Conservation (phyloP, 1,284 basidiomycete genomes). For the Pseudozyma hubeiensis region DNA sequence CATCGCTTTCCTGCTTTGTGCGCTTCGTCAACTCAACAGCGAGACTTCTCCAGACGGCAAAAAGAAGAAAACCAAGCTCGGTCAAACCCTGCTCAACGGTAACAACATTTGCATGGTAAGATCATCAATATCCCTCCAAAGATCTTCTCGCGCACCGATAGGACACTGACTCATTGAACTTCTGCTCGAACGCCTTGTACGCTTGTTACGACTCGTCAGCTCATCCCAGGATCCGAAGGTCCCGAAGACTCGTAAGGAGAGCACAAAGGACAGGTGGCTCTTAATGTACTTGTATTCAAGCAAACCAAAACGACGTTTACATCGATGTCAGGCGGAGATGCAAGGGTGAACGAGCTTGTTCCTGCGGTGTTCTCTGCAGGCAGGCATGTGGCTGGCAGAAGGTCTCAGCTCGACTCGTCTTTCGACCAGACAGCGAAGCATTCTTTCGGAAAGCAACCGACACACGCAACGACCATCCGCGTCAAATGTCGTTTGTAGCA, state of each 20-base stretch:
- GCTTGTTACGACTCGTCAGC: slow-evolving; percentile 11
- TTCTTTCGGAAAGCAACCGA: no score
- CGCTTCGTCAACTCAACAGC: slow-evolving; percentile 71
- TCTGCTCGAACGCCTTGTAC: no score
- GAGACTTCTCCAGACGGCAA: slow-evolving; percentile 84
- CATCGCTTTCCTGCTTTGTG: not conserved
- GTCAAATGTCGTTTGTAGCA: no score
- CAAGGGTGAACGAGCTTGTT: no score
- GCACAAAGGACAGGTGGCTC: not conserved
- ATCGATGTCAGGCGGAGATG: not conserved
- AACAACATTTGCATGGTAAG: slow-evolving; percentile 97
- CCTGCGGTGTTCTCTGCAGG: no score
- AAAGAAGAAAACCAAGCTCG: slow-evolving; percentile 83
- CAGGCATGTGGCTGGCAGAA: no score
- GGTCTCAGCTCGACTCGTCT: no score
- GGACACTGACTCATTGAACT: no score
- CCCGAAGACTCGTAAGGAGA: slow-evolving; percentile 27
- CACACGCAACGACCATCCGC: no score
- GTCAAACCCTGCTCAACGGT: slow-evolving; percentile 93
- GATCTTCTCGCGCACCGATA: not conserved
- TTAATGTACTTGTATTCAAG: slow-evolving; percentile 31
- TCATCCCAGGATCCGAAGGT: slow-evolving; percentile 54
- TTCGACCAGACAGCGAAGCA: no score
- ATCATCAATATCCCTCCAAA: not conserved
- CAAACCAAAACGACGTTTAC: not conserved